Conservation (phyloP, 2,329 filamentous ascomycete genomes). For the Colletotrichum somersetense region DNA sequence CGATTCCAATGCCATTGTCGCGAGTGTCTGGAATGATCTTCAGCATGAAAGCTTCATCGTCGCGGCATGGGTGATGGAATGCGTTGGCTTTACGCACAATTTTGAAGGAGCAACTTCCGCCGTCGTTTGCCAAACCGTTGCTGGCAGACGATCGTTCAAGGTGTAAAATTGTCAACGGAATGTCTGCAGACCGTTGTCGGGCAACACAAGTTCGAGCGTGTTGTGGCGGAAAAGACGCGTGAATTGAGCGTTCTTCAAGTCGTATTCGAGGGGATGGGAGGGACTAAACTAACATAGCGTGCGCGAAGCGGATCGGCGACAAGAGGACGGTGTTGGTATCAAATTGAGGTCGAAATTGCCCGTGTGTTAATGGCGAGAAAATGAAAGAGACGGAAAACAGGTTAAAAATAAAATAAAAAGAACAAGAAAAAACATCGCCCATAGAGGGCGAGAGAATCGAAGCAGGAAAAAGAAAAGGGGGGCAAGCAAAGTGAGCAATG, state of each 20-base stretch:
- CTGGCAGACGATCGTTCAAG: neutral
- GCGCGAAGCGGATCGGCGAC: slow-evolving; percentile 31
- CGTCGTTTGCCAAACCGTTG: neutral
- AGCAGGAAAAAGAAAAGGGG: neutral
- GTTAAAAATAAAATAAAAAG: slow-evolving; percentile 31
- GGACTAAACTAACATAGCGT: slow-evolving; percentile 33
- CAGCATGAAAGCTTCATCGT: slow-evolving; percentile 4
- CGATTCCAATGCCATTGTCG: slow-evolving; percentile 2
- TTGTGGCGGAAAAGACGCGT: slow-evolving; percentile 3
- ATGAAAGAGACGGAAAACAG: slow-evolving; percentile 26
- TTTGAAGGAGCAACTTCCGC: neutral
- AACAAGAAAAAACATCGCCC: slow-evolving; percentile 14
- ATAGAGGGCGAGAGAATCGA: slow-evolving; percentile 12
- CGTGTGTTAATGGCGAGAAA: slow-evolving; percentile 36
- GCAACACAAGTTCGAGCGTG: neutral
- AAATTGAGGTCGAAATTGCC: slow-evolving; percentile 38
- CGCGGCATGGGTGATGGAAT: neutral
- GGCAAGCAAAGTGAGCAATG: slow-evolving; percentile 27
- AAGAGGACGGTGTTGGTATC: slow-evolving; percentile 39
- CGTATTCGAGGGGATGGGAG: slow-evolving; percentile 34
- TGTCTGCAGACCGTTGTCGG: neutral
- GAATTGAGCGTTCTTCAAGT: slow-evolving; percentile 18
- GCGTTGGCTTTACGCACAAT: neutral
- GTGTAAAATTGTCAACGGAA: neutral
- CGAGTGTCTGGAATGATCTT: neutral